A percentile compares a stretch with the other conserved stretches of the same genome.
Conservation (phyloP, 306 rosid genomes). For the Acacia crassicarpa region DNA sequence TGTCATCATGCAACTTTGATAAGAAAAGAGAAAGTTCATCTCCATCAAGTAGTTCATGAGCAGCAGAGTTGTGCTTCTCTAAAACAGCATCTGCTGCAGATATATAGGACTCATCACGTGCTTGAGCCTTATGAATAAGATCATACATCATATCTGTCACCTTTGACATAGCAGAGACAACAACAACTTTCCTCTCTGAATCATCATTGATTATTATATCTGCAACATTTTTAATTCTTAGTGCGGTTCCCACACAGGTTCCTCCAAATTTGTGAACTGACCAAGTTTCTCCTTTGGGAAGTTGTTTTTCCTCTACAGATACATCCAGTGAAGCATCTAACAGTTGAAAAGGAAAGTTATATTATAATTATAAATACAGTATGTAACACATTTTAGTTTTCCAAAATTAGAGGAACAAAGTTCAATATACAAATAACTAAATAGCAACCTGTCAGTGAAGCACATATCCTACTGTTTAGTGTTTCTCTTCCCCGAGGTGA, state of each 20-base stretch:
- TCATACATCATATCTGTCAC: conserved; percentile 98
- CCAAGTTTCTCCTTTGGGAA: conserved; percentile 79
- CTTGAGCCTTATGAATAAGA: conserved; percentile 86
- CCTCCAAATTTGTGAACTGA: conserved; percentile 99
- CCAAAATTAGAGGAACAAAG: conserved; percentile 3
- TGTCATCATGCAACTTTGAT: conserved; percentile 67
- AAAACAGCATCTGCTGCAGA: conserved; percentile 76
- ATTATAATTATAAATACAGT: neutral
- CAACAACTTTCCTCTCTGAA: conserved; percentile 81
- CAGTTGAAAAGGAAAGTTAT: conserved; percentile 2
- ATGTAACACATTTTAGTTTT: neutral
- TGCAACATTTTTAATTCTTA: conserved; percentile 81
- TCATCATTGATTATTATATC: conserved; percentile 69
- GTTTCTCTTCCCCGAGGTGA: conserved; percentile 29
- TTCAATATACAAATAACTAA: conserved; percentile 13
- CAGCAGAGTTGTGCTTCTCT: conserved; percentile 81
- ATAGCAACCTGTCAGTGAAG: conserved; percentile 41
- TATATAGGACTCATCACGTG: conserved; percentile 77
- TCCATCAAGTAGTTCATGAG: conserved; percentile 81
- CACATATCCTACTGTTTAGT: conserved; percentile 11
- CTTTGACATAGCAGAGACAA: conserved; percentile 97
- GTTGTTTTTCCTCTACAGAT: conserved; percentile 53
- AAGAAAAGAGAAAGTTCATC: conserved; percentile 72
- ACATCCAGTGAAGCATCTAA: conserved; percentile 47
- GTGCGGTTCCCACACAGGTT: conserved; percentile 86